Conservation (phyloP, 352 stramenopile species). For the Pythium aphanidermatum region DNA sequence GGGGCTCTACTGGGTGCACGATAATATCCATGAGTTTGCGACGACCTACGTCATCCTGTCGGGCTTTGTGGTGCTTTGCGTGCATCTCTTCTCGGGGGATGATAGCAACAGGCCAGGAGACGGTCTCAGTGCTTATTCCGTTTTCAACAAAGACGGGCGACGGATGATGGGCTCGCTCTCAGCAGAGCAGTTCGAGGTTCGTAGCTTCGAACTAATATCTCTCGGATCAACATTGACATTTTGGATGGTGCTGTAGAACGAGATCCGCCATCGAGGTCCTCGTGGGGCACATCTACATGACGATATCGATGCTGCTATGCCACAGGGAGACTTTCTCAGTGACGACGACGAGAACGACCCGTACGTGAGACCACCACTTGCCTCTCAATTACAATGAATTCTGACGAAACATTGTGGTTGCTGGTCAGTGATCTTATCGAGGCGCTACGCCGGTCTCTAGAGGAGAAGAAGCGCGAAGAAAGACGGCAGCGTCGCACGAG, state of each 20-base stretch:
- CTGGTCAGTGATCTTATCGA: conserved; percentile 39
- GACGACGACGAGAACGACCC: conserved; percentile 36
- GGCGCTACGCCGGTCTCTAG: conserved; percentile 46
- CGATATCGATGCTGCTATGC: conserved; percentile 15
- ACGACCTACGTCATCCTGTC: conserved; percentile 58
- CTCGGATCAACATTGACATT: not conserved
- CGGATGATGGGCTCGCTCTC: conserved; percentile 77
- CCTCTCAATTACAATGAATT: too few relatives aligned
- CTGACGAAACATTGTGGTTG: too few relatives aligned
- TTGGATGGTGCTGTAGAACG: conserved; percentile 34
- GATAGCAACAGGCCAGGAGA: conserved; percentile 5
- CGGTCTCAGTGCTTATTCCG: conserved; percentile 71
- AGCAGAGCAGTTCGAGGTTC: conserved; percentile 79
- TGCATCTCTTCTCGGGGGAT: conserved; percentile 29
- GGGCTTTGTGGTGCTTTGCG: conserved; percentile 31
- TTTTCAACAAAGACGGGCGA: conserved; percentile 65
- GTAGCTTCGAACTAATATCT: not conserved
- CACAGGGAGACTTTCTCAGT: conserved; percentile 16
- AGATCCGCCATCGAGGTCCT: conserved; percentile 56
- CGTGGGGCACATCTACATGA: not conserved
- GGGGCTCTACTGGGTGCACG: conserved; percentile 40
- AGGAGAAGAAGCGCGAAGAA: conserved; percentile 63
- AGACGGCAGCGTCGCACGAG: conserved; percentile 33
- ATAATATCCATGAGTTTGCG: conserved; percentile 45
- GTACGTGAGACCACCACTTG: conserved; percentile 23